These are phyloP conservation scores for Cladosporium sp. DNA, from an alignment of 2,329 filamentous ascomycete genomes.

Conservation along the genomic window DNA sequence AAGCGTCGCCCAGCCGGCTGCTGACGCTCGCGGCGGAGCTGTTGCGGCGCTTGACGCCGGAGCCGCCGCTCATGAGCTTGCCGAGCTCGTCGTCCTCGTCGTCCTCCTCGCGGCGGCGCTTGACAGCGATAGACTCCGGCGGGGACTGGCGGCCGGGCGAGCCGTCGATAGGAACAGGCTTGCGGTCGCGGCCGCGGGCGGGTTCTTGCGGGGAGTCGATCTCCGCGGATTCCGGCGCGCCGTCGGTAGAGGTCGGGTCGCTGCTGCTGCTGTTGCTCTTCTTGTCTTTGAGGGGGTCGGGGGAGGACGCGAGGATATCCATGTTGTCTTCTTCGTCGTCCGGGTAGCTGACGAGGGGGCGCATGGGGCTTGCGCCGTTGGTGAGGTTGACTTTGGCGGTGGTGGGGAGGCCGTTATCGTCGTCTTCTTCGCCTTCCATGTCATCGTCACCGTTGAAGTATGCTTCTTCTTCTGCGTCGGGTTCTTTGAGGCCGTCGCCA, in stretches of 20 bases:
- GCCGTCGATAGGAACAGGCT: constrained; percentile 27
- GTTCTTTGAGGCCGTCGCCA: constrained; percentile 63
- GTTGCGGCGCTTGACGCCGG: constrained; percentile 40
- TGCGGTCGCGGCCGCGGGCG: constrained; percentile 17
- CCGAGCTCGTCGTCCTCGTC: constrained; percentile 90
- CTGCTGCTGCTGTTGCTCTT: constrained; percentile 24
- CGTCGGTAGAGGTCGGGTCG: constrained; percentile 20
- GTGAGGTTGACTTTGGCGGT: constrained; percentile 33
- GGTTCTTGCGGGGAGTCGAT: constrained; percentile 18
- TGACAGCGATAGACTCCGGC: constrained; percentile 76
- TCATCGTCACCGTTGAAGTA: constrained; percentile 92
- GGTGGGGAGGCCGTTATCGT: constrained; percentile 26
- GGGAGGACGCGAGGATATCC: constrained; percentile 48
- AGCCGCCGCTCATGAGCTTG: constrained; percentile 55
- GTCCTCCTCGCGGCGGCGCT: constrained; percentile 84
- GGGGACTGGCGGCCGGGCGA: constrained; percentile 39
- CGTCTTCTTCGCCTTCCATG: constrained; percentile 60
- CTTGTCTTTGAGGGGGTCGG: constrained; percentile 31
- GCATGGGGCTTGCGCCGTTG: constrained; percentile 61
- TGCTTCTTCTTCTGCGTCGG: constrained; percentile 80
- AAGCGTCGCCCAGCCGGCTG: constrained; percentile 15
- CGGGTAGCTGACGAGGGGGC: constrained; percentile 82
- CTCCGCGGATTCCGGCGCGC: neutral
- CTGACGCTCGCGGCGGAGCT: constrained; percentile 24
- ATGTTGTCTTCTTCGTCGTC: constrained; percentile 52